Conservation (phyloP, 805 yeast genomes). For the Kluyveromyces lactis region DNA sequence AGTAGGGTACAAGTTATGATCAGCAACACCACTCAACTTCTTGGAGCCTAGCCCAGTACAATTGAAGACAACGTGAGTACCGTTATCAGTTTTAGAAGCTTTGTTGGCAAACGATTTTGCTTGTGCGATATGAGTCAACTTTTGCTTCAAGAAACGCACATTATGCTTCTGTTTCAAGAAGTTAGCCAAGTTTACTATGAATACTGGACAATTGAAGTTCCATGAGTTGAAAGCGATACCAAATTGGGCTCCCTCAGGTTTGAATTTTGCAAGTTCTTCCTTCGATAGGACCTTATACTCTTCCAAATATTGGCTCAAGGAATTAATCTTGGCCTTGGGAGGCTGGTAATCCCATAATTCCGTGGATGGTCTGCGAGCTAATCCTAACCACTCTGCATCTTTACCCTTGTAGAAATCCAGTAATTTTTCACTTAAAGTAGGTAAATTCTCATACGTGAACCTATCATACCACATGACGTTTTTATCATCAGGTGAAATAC, state of each 20-base stretch:
- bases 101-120: conserved; percentile 32
- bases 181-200: conserved; percentile 39
- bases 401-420: conserved; percentile 37
- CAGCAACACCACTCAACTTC: conserved; percentile 56
- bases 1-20: conserved; percentile 55
- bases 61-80: conserved; percentile 44
- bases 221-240: conserved; percentile 52
- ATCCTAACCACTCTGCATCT: conserved; percentile 35
- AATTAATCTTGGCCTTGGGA: conserved; percentile 36
- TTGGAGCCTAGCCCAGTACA: conserved; percentile 72
- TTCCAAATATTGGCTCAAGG: conserved; percentile 41
- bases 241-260: conserved; percentile 43
- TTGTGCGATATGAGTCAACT: conserved; percentile 46
- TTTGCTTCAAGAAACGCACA: conserved; percentile 40
- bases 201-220: conserved; percentile 67
- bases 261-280: conserved; percentile 24
- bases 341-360: conserved; percentile 53
- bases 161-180: conserved; percentile 39
- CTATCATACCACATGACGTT: conserved; percentile 45
- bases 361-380: conserved; percentile 45
- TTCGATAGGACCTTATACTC: conserved; percentile 35
- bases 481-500: conserved; percentile 51
- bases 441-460: conserved; percentile 45
- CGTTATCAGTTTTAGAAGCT: conserved; percentile 27
- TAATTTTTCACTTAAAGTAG: conserved; percentile 34